Conservation (phyloP, 768 basidiomycete species). For the Psilocybe cyanescens region DNA sequence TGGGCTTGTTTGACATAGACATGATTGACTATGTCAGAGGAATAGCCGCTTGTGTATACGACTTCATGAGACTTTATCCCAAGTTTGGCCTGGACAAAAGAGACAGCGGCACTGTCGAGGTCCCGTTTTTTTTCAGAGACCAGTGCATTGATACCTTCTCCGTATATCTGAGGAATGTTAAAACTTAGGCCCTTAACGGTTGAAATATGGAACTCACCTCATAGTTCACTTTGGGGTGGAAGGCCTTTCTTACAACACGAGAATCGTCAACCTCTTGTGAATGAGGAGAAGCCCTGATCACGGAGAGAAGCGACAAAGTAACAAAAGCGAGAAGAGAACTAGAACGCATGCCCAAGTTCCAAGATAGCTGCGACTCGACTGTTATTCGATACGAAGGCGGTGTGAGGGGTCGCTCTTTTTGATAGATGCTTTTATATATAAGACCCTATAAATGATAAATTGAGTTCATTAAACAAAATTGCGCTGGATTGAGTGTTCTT, state of each 20-base stretch:
- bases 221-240: slow-evolving; percentile 2
- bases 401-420: neutral
- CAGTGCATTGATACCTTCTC: neutral
- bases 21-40: slow-evolving; percentile 1
- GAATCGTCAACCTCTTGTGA: neutral
- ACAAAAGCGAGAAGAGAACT: neutral
- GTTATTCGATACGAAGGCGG: neutral
- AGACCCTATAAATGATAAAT: neutral
- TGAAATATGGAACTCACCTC: neutral
- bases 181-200: neutral
- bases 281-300: neutral
- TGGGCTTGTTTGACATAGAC: slow-evolving; percentile 1
- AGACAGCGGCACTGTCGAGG: neutral
- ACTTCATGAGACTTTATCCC: neutral
- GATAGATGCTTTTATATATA: neutral
- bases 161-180: neutral
- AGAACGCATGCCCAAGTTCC: neutral
- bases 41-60: neutral
- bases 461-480: neutral
- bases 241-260: neutral
- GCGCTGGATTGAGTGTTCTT: neutral
- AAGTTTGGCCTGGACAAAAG: neutral
- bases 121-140: neutral
- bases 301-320: neutral
- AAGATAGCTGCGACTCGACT: neutral